phyloP scores from a whole-genome alignment of 75 land plant genomes.

The Pinus tabuliformis region DNA sequence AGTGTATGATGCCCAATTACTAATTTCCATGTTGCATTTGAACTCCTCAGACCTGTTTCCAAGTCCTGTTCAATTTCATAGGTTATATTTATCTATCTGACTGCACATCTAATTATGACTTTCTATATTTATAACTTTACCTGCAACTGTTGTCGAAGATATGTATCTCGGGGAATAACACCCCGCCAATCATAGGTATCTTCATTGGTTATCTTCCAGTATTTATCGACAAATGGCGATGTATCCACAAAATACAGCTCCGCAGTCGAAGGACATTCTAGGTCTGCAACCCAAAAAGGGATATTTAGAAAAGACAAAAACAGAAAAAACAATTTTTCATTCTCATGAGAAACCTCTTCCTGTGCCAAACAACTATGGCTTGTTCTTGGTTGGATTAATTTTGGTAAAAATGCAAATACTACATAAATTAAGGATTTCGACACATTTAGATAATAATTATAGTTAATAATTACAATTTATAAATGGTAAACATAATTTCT shows the following conservation, averaged over 20 bases:
- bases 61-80: slow-evolving; percentile 45
- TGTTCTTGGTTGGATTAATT: too few species aligned
- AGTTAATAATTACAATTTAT: too few species aligned
- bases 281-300: background rate
- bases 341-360: too few species aligned
- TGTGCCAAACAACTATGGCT: too few species aligned
- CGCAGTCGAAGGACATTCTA: slow-evolving; percentile 23
- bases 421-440: too few species aligned
- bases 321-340: too few species aligned
- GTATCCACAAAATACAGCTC: slow-evolving; percentile 50
- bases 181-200: slow-evolving; percentile 47
- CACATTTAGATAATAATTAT: too few species aligned
- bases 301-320: too few species aligned
- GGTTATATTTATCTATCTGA: background rate
- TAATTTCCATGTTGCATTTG: slow-evolving; percentile 87
- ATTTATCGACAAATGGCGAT: slow-evolving; percentile 35
- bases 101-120: background rate
- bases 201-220: slow-evolving; percentile 21
- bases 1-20: slow-evolving; percentile 95
- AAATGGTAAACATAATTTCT: too few species aligned
- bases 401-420: too few species aligned
- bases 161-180: slow-evolving; percentile 21
- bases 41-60: slow-evolving; percentile 45
- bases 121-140: background rate
- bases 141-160: slow-evolving; percentile 35